Base-by-base conservation (phyloP, 805 yeast genomes). In the Hanseniaspora lachancei region DNA sequence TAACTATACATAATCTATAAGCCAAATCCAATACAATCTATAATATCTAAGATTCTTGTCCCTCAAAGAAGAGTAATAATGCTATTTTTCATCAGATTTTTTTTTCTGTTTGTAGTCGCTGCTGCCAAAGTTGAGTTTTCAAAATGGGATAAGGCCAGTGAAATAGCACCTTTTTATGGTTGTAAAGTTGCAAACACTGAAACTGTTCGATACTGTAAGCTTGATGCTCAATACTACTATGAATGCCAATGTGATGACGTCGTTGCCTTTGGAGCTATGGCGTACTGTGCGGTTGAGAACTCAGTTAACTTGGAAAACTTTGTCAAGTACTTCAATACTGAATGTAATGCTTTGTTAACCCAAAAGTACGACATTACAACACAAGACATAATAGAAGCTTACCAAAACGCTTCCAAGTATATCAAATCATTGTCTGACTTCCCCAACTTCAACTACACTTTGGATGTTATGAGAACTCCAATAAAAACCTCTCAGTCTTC, bases 251-350 rank as follows among this genome's bases (percentile, higher is more conserved):
- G 70, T 60, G 49, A 51, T 13, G 60, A 61, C 27, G 62, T 62
- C 32, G 62, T 63, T 44, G 70, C 70, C 2, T 47, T 66, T 44
- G 71, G 69, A 13, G 63, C 71, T 2, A 54, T 60, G 57, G 48
- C 64, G 32, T 60, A 65, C 59, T 68, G 72, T 61, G 61, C 65
- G 4, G 62, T 63, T 50, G 43, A 59, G 3, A 27, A 53, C 4
- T 54, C 54, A 9, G 49, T 57, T 9, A 34, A 59, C 8, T 42
- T 48, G n/a, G 18, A 54, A 8, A 18, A 47, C 13, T 47, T 47
- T 36, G 42, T 48, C 9, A 35, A 41, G 10, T 32, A 21, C 6
- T 54, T 21, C 18, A 34, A 47, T n/a, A 23, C 23, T 7, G 41
- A 47, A 6, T 48, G 50, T 39, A 24, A 16, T 9, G 24, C n/a